Conservation (phyloP, 2,329 filamentous ascomycete genomes). For the Eutypa lata region DNA sequence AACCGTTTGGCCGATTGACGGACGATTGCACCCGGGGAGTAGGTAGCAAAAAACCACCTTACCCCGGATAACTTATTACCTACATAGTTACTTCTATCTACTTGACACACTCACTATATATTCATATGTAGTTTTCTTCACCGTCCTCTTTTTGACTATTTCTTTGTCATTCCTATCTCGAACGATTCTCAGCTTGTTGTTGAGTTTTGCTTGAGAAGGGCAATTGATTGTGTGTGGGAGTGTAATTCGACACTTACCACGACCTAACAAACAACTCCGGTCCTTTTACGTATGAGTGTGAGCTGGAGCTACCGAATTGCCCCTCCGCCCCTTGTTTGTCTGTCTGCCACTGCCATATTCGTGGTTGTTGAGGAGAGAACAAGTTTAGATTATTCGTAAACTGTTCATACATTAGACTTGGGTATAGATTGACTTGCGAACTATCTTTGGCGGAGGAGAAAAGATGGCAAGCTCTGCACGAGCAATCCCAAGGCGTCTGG, state of each 20-base stretch:
- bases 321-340: neutral
- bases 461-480: slow-evolving; percentile 25
- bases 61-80: neutral
- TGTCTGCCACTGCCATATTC: neutral
- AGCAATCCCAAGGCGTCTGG: slow-evolving; percentile 23
- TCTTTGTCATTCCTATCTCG: too few relatives aligned
- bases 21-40: neutral
- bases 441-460: neutral
- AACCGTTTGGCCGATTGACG: neutral
- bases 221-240: too few relatives aligned
- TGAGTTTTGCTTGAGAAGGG: too few relatives aligned
- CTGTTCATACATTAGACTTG: neutral
- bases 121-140: too few relatives aligned
- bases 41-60: too few relatives aligned
- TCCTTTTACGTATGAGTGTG: neutral
- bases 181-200: too few relatives aligned
- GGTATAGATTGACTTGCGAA: slow-evolving; percentile 4
- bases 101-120: too few relatives aligned
- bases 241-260: too few relatives aligned
- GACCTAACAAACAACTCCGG: neutral
- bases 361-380: neutral
- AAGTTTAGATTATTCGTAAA: neutral
- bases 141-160: too few relatives aligned
- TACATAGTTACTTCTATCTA: too few relatives aligned
- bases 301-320: neutral